Base-by-base conservation (phyloP, 2,329 filamentous ascomycete species). In the Exserohilum rostratum region DNA sequence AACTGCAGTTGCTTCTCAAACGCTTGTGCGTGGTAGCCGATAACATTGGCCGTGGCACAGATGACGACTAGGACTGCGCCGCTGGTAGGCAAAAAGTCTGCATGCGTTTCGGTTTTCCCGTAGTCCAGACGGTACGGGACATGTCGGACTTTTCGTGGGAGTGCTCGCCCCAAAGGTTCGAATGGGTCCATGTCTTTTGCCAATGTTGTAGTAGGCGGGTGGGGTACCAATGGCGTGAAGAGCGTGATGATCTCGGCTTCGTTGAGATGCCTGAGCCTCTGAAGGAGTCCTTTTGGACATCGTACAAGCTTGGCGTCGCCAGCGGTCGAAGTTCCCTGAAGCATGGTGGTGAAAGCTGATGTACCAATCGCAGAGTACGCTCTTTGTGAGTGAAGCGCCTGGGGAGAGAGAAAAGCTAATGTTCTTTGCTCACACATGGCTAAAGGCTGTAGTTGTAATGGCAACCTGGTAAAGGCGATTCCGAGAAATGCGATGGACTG, bases 51-150 rank as follows among this genome's bases (percentile, higher is more conserved):
- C 2, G 67, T 67, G 31, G 65, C 61, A 50, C 72, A 75, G n/a
- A 76, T 62, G 52, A 90, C 82, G 53, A 89, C 84, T 12, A 90
- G 72, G 31, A 90, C 77, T 1, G 80, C 80, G 42, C 81, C 82
- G 3, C 86, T 86, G 50, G 83, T 78, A 52, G 80, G 81, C 48
- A 90, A 81, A 64, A 89, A 89, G 46, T 81, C 81, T 44, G 82
- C 76, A 72, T 92, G 86, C 39, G 84, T 81, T 18, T 81, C 79
- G 2, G 86, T 89, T 69, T 90, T 85, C 37, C 88, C 87, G 53
- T 80, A 74, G 47, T 81, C 80, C 42, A 85, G 83, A 5, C 86
- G 84, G 66, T 90, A 93, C 5, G 90, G 88, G 38, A 91, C 84
- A 69, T 92, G 90, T 17, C 87, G 84, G 57, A 92, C 80, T 61